Evolutionary conservation across 108 stramenopile species (phyloP), one percentile per base, ranked within the genome.

Genomic region (Hondaea fermentalgiana): DNA sequence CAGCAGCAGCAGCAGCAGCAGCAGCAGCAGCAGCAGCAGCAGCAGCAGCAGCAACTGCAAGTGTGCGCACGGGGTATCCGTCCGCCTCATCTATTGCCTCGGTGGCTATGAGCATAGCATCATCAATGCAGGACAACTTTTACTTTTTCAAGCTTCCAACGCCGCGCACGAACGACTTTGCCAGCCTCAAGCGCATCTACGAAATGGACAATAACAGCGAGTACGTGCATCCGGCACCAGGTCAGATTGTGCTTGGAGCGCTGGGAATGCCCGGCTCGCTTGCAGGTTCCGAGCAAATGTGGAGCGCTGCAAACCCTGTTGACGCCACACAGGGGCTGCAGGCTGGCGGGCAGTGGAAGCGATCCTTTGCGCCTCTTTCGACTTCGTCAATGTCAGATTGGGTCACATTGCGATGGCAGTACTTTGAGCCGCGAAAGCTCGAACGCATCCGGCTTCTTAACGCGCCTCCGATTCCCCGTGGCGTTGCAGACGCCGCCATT

Each of bases 401-500:
- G 76, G 76, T 83, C 16, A 83, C 76, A 12, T 45, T 83, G 16
- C 45, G 51, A 6, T 83, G 76, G 76, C 76, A 83, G 6, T 83
- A 83, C 51, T 83, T 83, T 23, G 76, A 83, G 23, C 76, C 76
- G 6, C 76, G 76, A 8, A 28, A 45, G 45, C 8, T 83, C 6
- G 16, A 12, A 1, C 8, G 19, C 6, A 23, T 83, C n/a, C 43
- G 4, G 1, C n/a, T 83, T 47, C 49, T 53, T 12, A 6, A 47
- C 51, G 14, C 49, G n/a, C 76, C 51, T 6, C 76, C 76, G 45
- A 83, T 83, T 23, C 76, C 76, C 6, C 51, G 45, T 6, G 76
- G 51, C n/a, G 76, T 83, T 23, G 76, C 76, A 12, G 76, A 83
- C 17, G 76, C 76, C 49, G 76, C 76, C 6, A 83, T 83, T 53